These are phyloP conservation scores for Coemansia sp. DNA, from an alignment of 371 early-diverging fungal genomes.

Conservation along the genomic window DNA sequence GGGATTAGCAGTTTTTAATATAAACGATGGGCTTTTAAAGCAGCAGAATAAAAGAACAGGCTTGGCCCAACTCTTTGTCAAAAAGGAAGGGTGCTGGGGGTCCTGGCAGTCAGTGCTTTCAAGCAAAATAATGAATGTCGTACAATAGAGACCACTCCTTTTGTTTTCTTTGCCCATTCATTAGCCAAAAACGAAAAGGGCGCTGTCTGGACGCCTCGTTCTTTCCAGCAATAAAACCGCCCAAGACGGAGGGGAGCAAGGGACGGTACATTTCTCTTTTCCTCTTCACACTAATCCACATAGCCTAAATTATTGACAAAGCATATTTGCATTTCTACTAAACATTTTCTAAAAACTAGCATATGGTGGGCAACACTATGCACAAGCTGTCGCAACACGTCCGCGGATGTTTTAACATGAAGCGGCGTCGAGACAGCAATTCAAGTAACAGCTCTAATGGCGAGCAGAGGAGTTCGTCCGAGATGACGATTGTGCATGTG, in stretches of 20 bases:
- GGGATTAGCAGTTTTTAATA: too few species aligned
- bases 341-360: neutral
- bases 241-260: neutral
- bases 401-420: slow-evolving; percentile 23
- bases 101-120: neutral
- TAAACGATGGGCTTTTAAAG: too few species aligned
- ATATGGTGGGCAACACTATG: slow-evolving; percentile 13
- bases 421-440: slow-evolving; percentile 31
- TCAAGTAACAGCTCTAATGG: neutral
- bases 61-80: neutral
- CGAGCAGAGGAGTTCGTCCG: slow-evolving; percentile 1
- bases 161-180: neutral
- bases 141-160: neutral
- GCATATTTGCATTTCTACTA: neutral
- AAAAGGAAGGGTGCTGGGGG: neutral
- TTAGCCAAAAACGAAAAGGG: neutral
- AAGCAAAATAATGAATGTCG: neutral
- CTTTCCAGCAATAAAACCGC: neutral
- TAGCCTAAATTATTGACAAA: neutral
- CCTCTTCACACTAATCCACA: neutral
- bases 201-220: neutral
- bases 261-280: neutral
- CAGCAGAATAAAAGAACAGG: neutral
- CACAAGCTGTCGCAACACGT: slow-evolving; percentile 36
- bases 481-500: slow-evolving; percentile 28